These are phyloP conservation scores for Chaetomium strumarium DNA, from an alignment of 2,329 filamentous ascomycete genomes.

Conservation along the genomic window DNA sequence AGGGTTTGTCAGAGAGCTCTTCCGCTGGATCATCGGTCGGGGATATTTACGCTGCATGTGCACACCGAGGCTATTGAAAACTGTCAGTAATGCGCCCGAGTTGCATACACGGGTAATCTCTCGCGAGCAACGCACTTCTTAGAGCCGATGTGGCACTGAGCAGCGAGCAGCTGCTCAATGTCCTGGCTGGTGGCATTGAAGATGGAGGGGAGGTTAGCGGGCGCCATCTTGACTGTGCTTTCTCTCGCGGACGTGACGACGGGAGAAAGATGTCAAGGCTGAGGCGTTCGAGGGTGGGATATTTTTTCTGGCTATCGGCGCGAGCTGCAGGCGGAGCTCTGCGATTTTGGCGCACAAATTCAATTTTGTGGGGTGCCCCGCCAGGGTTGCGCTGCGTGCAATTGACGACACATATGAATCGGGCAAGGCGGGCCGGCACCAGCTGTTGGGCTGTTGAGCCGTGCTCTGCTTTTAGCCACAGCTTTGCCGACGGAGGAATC, in stretches of 20 bases:
- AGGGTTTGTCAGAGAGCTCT: constrained; percentile 75
- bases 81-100: constrained; percentile 3
- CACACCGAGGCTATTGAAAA: constrained; percentile 64
- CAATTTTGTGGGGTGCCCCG: constrained; percentile 28
- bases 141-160: constrained; percentile 92
- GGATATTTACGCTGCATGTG: constrained; percentile 57
- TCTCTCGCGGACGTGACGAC: constrained; percentile 30
- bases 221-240: constrained; percentile 74
- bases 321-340: constrained; percentile 20
- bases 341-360: constrained; percentile 27
- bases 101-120: background rate
- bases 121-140: constrained; percentile 58
- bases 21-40: constrained; percentile 5
- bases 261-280: constrained; percentile 27
- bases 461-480: constrained; percentile 3
- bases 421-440: background rate
- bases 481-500: constrained; percentile 13
- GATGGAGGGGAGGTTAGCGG: constrained; percentile 84
- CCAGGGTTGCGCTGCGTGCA: constrained; percentile 23
- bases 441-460: background rate
- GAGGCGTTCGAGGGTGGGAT: constrained; percentile 20
- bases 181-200: constrained; percentile 98
- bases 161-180: constrained; percentile 98
- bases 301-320: constrained; percentile 20
- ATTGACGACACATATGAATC: background rate